phyloP scores from a whole-genome alignment of 495 filamentous ascomycete genomes.

The Rostrohypoxylon terebratum region DNA sequence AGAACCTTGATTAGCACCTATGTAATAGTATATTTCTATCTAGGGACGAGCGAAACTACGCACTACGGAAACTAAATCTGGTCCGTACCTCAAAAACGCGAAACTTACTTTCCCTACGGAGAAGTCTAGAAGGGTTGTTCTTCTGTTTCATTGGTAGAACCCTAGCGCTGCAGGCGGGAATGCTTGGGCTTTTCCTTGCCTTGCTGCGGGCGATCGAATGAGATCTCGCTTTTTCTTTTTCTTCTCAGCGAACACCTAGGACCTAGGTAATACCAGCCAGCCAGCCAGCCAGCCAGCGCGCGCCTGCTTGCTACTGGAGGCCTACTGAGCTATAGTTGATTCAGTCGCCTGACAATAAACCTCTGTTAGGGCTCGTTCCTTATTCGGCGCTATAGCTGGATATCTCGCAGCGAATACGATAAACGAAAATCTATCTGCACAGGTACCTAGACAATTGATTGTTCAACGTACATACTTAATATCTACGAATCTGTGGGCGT shows the following conservation, averaged over 20 bases:
- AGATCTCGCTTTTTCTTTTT: constrained; percentile 22
- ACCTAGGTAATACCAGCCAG: no score
- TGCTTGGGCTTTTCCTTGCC: constrained; percentile 20
- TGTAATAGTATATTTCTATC: constrained; percentile 7
- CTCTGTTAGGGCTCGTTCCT: not conserved
- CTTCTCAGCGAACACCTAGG: not conserved
- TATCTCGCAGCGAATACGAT: not conserved
- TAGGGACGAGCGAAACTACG: constrained; percentile 25
- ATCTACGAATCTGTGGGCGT: not conserved
- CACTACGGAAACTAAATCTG: constrained; percentile 18
- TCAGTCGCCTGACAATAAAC: not conserved
- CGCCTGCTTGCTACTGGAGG: no score
- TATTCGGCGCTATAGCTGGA: not conserved
- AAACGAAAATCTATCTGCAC: not conserved
- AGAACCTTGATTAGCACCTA: constrained; percentile 8
- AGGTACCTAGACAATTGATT: not conserved
- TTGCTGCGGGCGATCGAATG: constrained; percentile 40
- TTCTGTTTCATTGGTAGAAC: constrained; percentile 25
- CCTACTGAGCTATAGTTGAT: not conserved
- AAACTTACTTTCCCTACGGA: constrained; percentile 34
- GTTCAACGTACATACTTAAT: not conserved
- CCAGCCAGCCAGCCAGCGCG: no score
- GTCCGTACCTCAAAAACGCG: constrained; percentile 17
- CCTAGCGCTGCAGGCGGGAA: constrained; percentile 16
- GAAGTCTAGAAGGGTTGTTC: constrained; percentile 39